Evolutionary conservation across 139 green algal genomes (phyloP), one percentile per base, ranked within the genome.

Genomic region (Tetratostichococcus sp.): DNA sequence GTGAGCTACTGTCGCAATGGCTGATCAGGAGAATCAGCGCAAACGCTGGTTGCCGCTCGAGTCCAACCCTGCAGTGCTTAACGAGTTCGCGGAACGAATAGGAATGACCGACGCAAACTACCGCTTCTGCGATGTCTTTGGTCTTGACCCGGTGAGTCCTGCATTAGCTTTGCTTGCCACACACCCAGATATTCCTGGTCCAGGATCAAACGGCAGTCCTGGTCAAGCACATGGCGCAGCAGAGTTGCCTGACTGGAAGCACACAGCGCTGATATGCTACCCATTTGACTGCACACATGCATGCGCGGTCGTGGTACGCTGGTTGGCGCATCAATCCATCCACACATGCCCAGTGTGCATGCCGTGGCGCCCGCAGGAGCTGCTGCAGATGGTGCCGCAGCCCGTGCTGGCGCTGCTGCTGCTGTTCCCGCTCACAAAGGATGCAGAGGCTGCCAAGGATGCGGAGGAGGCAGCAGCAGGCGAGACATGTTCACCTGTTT

Each of bases 31-130:
- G n/a, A n/a, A n/a, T n/a, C n/a, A n/a, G n/a, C n/a, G 58, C 28
- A 93, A 91, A 75, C 83, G 83, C 19, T 96, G 89, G 89, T 62
- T 96, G 0, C 92, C 92, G 6, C 75, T 97, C 25, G 94, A 98
- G 76, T 78, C 72, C 43, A 97, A 98, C 79, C 94, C 94, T 0
- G 91, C 95, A 2, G 91, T 97, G 5, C 65, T 96, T n/a, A 94
- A 91, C 39, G 79, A 87, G 11, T 97, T 93, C 70, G 79, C 84
- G 0, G 43, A 5, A 0, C 85, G 85, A 22, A 77, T 97, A 3
- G 92, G 93, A 0, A 57, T 92, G 2, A 75, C 89, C 43, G 85
- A 72, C 14, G 74, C 32, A 4, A 57, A 81, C 22, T 89, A 83
- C 5, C 43, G 70, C 2, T 97, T 97, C 66, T 79, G 73, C 34